Base-by-base conservation (phyloP, 73 alveolate genomes). In the Paramecium octaurelia region DNA sequence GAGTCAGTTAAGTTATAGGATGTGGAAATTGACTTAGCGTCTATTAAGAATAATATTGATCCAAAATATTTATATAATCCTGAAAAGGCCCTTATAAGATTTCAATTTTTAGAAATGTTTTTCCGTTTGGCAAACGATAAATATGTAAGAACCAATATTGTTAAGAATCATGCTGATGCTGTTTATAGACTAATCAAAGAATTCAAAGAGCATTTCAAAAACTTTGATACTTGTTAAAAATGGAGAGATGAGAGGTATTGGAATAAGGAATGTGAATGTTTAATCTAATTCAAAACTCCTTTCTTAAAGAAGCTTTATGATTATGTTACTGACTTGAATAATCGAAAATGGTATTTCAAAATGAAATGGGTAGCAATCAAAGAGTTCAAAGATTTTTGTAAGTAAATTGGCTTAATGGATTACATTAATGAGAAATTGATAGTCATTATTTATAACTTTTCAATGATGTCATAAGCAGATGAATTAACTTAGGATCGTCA, bases 381-480 rank as follows among this genome's bases (percentile, higher is more conserved):
- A 31, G 99, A 96, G 54, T 97, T 97, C 75, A 95, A 93, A 10
- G 97, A 89, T n/a, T 86, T 97, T 75, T 85, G 92, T 10, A 91
- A 43, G 6, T 69, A 95, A 21, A 95, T 96, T 14, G 95, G 95
- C 8, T 93, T 97, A 2, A 95, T 86, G 87, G 99, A 97, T 18
- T 54, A 86, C 6, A 93, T 95, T 73, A 95, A 96, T 10, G 93
- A 93, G 24, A 91, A 97, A 92, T 97, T 95, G 85, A 93, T 95
- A 16, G 92, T 94, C 0, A 70, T 94, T 21, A 84, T 94, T 40
- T 97, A 80, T 73, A 97, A 97, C 50, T 83, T 94, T 34, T 84
- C 98, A 12, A 97, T 95, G 95, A 96, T 96, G 97, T 96, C 98
- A 20, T 95, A 96, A 86, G 90, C 92, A 5, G 92, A 95, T 75